Percentiles rank a stretch among this genome's conserved stretches.
Evolutionary conservation across 768 basidiomycete genomes (phyloP).

Genomic region (Rhizopogon roseolus): DNA sequence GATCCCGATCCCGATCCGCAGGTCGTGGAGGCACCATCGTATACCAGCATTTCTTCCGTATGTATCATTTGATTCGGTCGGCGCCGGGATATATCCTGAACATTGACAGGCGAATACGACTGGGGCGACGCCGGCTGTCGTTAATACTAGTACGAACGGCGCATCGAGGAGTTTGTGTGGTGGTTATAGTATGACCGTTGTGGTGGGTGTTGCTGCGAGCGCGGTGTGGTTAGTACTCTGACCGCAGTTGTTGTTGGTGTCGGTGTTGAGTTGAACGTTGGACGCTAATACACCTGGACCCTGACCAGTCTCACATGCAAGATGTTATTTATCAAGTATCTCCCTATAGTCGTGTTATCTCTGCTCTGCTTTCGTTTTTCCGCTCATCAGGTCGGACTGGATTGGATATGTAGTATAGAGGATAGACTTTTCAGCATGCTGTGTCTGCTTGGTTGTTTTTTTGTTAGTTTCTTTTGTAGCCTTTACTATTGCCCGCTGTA

Average conservation of each 20-base stretch:
- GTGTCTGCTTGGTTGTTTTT: neutral
- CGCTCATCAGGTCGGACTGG: neutral
- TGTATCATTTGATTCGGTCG: neutral
- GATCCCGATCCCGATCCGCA: neutral
- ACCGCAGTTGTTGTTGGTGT: neutral
- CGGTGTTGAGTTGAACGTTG: neutral
- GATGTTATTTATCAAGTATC: neutral
- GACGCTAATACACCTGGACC: neutral
- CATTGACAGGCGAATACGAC: neutral
- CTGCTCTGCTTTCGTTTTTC: neutral
- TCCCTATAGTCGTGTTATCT: neutral
- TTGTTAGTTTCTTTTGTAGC: neutral
- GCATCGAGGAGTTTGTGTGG: slow-evolving; percentile 7
- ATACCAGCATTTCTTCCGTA: neutral
- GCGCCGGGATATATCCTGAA: no score
- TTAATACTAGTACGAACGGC: slow-evolving; percentile 6
- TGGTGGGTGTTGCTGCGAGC: neutral
- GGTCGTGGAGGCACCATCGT: neutral
- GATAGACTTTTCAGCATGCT: neutral
- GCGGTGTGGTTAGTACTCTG: neutral
- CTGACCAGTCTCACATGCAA: neutral
- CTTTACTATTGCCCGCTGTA: neutral
- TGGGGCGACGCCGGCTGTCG: neutral
- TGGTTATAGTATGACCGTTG: neutral
- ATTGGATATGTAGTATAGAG: no score